These are phyloP conservation scores for Penicillium paneum DNA, from an alignment of 2,329 filamentous ascomycete genomes.

Conservation along the genomic window DNA sequence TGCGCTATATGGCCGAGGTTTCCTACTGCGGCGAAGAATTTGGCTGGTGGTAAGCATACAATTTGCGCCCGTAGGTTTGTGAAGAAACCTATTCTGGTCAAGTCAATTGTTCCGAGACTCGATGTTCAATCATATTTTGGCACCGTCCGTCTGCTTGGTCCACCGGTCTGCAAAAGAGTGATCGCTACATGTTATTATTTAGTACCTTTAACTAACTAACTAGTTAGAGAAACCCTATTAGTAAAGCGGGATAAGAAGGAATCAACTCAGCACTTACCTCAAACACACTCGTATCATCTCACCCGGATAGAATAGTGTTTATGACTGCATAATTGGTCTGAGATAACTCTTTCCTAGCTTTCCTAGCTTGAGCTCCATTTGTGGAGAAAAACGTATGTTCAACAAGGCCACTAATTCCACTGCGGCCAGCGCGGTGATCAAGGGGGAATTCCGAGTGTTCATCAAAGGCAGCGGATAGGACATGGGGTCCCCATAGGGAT, in stretches of 20 bases:
- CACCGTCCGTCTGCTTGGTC: slow-evolving; percentile 16
- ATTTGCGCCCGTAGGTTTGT: slow-evolving; percentile 9
- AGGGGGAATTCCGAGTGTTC: background rate
- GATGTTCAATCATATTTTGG: slow-evolving; percentile 11
- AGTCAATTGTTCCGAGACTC: slow-evolving; percentile 7
- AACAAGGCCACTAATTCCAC: slow-evolving; percentile 10
- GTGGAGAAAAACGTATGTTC: slow-evolving; percentile 10
- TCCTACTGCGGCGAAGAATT: no score
- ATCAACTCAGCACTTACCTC: slow-evolving; percentile 1
- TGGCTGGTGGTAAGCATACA: slow-evolving; percentile 6
- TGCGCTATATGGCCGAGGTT: no score
- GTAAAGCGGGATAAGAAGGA: background rate
- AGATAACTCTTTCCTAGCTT: slow-evolving; percentile 9
- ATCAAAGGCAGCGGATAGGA: background rate
- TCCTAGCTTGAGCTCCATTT: slow-evolving; percentile 11
- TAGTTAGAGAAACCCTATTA: background rate
- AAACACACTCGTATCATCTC: slow-evolving; percentile 12
- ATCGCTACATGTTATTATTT: slow-evolving; percentile 9
- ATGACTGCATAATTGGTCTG: slow-evolving; percentile 6
- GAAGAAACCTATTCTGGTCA: slow-evolving; percentile 5
- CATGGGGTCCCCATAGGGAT: slow-evolving; percentile 2
- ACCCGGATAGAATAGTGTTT: slow-evolving; percentile 1
- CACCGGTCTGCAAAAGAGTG: slow-evolving; percentile 10
- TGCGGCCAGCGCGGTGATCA: slow-evolving; percentile 9
- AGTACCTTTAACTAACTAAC: no score